Conservation (phyloP, 2,329 filamentous ascomycete genomes). For the Claviceps sp. region DNA sequence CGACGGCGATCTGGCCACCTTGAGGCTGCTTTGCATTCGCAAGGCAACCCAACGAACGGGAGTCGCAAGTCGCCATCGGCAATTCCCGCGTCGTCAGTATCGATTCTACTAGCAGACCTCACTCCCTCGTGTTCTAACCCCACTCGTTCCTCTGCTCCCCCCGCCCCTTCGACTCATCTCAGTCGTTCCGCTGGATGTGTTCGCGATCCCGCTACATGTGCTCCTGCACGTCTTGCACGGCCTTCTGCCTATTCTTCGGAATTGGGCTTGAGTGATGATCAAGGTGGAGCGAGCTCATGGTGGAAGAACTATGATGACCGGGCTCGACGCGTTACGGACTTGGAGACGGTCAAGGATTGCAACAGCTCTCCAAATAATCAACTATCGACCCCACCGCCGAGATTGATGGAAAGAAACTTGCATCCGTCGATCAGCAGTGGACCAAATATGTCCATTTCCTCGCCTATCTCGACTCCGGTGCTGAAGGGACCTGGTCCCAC, state of each 20-base stretch:
- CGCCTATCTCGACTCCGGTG: too few relatives aligned
- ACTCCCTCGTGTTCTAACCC: background rate
- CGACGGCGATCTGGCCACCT: background rate
- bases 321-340: background rate
- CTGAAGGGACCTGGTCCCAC: too few relatives aligned
- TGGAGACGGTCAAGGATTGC: background rate
- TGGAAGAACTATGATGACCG: too few relatives aligned
- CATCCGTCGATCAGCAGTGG: too few relatives aligned
- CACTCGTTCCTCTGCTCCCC: background rate
- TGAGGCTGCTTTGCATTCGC: background rate
- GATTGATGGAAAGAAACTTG: slow-evolving; percentile 1
- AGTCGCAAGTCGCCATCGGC: background rate
- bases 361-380: background rate
- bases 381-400: slow-evolving; percentile 3
- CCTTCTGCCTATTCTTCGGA: background rate
- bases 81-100: background rate
- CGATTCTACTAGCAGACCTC: background rate
- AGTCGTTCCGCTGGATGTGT: too few relatives aligned
- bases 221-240: background rate
- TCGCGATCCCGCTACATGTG: background rate
- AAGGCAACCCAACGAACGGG: background rate
- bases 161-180: background rate
- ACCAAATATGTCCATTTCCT: too few relatives aligned
- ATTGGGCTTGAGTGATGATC: too few relatives aligned
- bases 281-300: too few relatives aligned